These are phyloP conservation scores for Penicillium sclerotiorum DNA, from an alignment of 2,329 filamentous ascomycete species.

Conservation along the genomic window DNA sequence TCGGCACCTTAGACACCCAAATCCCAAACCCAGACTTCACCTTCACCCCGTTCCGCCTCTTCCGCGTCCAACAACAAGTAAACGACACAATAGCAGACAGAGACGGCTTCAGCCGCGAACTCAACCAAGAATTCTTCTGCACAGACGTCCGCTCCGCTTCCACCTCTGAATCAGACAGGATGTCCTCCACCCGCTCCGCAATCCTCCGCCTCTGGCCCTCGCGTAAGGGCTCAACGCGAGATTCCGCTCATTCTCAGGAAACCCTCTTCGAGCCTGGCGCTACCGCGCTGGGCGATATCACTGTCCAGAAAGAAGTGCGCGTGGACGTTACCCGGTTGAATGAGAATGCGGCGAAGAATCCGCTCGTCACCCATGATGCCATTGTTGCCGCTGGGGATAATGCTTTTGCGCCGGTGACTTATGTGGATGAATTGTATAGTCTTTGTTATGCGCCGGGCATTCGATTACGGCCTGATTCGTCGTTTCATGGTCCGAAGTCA, in stretches of 20 bases:
- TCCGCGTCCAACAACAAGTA: conserved; percentile 67
- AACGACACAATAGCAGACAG: conserved; percentile 59
- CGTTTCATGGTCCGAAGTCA: conserved; percentile 11
- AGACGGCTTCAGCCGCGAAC: conserved; percentile 61
- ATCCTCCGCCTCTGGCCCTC: conserved; percentile 26
- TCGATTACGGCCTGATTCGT: conserved; percentile 28
- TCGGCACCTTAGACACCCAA: conserved; percentile 63
- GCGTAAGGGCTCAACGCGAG: conserved; percentile 6
- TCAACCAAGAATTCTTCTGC: conserved; percentile 63
- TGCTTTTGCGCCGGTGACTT: conserved; percentile 36
- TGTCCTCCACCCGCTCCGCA: conserved; percentile 23
- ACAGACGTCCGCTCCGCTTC: conserved; percentile 32
- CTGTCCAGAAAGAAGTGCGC: conserved; percentile 64
- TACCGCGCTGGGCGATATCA: conserved; percentile 57
- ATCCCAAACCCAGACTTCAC: conserved; percentile 56
- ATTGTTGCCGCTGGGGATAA: conserved; percentile 30
- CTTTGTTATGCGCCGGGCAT: conserved; percentile 36
- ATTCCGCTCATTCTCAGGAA: conserved; percentile 22
- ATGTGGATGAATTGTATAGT: conserved; percentile 52
- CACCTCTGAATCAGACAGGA: conserved; percentile 26
- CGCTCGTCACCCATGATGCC: conserved; percentile 23
- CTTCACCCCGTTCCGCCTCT: conserved; percentile 66
- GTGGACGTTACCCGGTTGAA: conserved; percentile 49
- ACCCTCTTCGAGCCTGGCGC: conserved; percentile 20
- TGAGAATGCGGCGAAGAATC: conserved; percentile 22